A percentile compares a stretch with the other conserved stretches of the same genome.
Conservation (phyloP, 106 monocot species). For the Dendrobium chrysotoxum region DNA sequence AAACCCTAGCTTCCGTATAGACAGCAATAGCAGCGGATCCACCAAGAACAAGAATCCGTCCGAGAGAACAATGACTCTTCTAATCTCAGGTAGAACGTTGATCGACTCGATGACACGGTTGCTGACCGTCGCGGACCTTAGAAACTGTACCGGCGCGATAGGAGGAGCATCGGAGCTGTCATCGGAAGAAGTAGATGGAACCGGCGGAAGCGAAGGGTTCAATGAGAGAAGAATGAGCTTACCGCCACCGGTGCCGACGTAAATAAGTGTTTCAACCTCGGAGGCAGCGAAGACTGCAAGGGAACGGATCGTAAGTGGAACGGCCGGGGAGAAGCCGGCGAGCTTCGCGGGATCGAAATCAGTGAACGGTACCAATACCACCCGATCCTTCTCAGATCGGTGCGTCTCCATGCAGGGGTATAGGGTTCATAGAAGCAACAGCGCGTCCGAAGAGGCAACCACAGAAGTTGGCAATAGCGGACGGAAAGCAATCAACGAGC, state of each 20-base stretch:
- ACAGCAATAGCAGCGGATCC: constrained; percentile 38
- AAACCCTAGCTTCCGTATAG: constrained; percentile 35
- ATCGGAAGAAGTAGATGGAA: background rate
- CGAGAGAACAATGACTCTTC: constrained; percentile 48
- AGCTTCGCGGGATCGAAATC: constrained; percentile 49
- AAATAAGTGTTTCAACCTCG: constrained; percentile 33
- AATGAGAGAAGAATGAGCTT: constrained; percentile 55
- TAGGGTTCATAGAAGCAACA: background rate
- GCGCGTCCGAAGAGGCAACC: background rate
- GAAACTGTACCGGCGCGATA: constrained; percentile 14
- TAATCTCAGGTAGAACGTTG: constrained; percentile 45
- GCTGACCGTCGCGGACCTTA: constrained; percentile 34
- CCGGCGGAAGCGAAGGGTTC: constrained; percentile 3
- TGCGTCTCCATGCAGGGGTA: constrained; percentile 11
- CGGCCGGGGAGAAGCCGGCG: constrained; percentile 33
- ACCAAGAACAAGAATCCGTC: constrained; percentile 52
- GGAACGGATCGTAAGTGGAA: constrained; percentile 50
- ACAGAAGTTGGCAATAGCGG: too few species aligned
- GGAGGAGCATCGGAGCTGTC: background rate
- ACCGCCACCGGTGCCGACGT: constrained; percentile 65
- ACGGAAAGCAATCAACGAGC: too few species aligned
- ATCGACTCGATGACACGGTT: constrained; percentile 49
- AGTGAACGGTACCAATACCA: constrained; percentile 41
- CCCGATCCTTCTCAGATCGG: constrained; percentile 31
- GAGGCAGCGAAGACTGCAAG: constrained; percentile 31